Evolutionary conservation across 768 basidiomycete genomes (phyloP), one percentile per base, ranked within the genome.

Genomic region (Kwoniella sp.): DNA sequence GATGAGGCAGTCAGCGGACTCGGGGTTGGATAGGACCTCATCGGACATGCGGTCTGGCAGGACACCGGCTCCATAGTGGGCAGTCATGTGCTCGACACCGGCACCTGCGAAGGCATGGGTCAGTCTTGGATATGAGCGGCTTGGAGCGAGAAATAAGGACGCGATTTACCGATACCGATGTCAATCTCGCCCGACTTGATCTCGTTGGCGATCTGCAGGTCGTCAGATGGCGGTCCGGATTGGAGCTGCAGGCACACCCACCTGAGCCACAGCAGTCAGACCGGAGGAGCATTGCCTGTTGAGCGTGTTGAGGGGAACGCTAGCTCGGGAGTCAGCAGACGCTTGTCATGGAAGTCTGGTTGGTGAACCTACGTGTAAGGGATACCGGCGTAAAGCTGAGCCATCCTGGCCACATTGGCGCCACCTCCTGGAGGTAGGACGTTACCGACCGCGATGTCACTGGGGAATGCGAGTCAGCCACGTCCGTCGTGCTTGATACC

Each of bases 201-300:
- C 50, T 86, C 81, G 72, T 93, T 86, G 15, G 91, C 89, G 43
- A 98, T 87, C 67, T 70, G 25, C 2, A 10, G 7, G 42, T 4
- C 36, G 7, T n/a, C n/a, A n/a, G 5, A 20, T 7, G 20, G 5
- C 19, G 12, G 34, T 55, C 40, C 4, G 0, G n/a, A 6, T 27
- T 28, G 3, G 14, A 25, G 2, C 19, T 7, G 10, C 15, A 51
- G 29, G 11, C 1, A 2, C 36, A 20, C 65, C 41, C 36, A 68
- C 63, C 68, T 79, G 76, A 53, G 88, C 83, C 56, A 98, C 84
- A n/a, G 93, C 86, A 82, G 92, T 89, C 42, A 98, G 79, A 20
- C 92, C 91, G 0, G 90, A 92, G 2, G 90, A 88, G 75, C 93
- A 99, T 43, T 98, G 81, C 50, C 93, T 80, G 74, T 99, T 99